Conservation (phyloP, 495 filamentous ascomycete genomes). For the Hyaloscypha bicolor region DNA sequence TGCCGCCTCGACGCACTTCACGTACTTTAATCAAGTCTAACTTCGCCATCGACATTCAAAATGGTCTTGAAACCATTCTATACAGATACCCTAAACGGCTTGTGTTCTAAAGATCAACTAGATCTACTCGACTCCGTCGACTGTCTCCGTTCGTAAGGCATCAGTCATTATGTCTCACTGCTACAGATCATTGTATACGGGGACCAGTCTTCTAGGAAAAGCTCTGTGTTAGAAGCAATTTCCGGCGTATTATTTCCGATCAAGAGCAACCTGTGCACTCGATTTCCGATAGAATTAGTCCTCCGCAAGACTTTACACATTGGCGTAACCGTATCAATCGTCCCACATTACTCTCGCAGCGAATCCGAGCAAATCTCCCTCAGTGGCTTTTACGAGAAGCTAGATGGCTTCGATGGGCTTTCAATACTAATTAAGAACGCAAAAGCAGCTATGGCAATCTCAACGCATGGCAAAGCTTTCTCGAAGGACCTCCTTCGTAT, state of each 20-base stretch:
- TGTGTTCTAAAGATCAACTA: slow-evolving; percentile 41
- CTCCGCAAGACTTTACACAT: slow-evolving; percentile 42
- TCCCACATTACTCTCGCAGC: slow-evolving; percentile 37
- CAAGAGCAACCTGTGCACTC: no score
- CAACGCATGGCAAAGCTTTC: slow-evolving; percentile 41
- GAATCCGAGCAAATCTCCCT: slow-evolving; percentile 33
- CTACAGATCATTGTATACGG: no score
- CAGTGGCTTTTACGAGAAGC: slow-evolving; percentile 39
- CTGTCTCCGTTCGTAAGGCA: slow-evolving; percentile 50
- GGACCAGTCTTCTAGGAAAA: no score
- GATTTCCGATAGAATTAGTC: no score
- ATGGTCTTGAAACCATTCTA: slow-evolving; percentile 32
- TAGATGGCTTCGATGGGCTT: slow-evolving; percentile 40
- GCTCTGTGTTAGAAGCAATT: no score
- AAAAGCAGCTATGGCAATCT: slow-evolving; percentile 47
- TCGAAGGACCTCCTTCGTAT: slow-evolving; percentile 51
- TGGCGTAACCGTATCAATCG: slow-evolving; percentile 41
- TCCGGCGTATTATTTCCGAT: no score
- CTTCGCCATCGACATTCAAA: slow-evolving; percentile 21
- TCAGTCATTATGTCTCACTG: slow-evolving; percentile 55
- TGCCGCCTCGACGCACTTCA: neutral
- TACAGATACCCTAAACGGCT: slow-evolving; percentile 30
- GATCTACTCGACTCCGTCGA: slow-evolving; percentile 59
- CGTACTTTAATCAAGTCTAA: slow-evolving; percentile 9
- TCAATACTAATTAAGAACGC: slow-evolving; percentile 46